Percentiles rank a stretch among this genome's conserved stretches.
These are phyloP conservation scores for Beta corolliflora DNA, from an alignment of 179 eudicot species.

Conservation along the genomic window DNA sequence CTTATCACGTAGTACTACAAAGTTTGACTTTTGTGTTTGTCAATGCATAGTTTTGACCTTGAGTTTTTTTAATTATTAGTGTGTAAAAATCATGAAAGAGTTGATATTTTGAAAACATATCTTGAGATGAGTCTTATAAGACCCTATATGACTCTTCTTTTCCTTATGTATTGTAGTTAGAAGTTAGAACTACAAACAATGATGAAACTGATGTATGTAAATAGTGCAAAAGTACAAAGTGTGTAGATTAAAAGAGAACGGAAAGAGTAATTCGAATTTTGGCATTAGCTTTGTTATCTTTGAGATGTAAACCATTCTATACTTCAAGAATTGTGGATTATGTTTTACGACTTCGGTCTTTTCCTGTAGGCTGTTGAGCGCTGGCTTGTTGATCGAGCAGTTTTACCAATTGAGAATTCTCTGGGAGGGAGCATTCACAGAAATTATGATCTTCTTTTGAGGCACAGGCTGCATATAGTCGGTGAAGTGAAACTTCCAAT, in stretches of 20 bases:
- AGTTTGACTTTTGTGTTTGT: background rate
- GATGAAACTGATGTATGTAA: too few species aligned
- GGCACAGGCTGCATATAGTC: slow-evolving; percentile 87
- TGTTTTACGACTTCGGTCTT: background rate
- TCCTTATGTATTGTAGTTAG: too few species aligned
- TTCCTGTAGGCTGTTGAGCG: slow-evolving; percentile 74
- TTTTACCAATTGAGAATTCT: slow-evolving; percentile 95
- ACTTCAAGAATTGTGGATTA: background rate
- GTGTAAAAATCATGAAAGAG: too few species aligned
- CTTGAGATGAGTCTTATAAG: too few species aligned
- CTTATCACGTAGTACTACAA: background rate
- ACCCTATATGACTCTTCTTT: too few species aligned
- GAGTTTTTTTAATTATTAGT: too few species aligned
- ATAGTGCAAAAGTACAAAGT: too few species aligned
- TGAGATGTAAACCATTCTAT: background rate
- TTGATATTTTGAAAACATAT: too few species aligned
- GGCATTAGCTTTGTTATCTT: background rate
- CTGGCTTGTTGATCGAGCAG: slow-evolving; percentile 97
- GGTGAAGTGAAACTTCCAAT: slow-evolving; percentile 97
- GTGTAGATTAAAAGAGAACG: too few species aligned
- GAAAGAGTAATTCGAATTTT: background rate
- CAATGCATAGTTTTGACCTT: too few species aligned
- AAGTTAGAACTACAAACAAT: too few species aligned
- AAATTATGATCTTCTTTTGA: slow-evolving; percentile 86
- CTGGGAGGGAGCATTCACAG: slow-evolving; percentile 97